Evolutionary conservation across 2,329 filamentous ascomycete species (phyloP).

Genomic region (Hymenoscyphus albidus): DNA sequence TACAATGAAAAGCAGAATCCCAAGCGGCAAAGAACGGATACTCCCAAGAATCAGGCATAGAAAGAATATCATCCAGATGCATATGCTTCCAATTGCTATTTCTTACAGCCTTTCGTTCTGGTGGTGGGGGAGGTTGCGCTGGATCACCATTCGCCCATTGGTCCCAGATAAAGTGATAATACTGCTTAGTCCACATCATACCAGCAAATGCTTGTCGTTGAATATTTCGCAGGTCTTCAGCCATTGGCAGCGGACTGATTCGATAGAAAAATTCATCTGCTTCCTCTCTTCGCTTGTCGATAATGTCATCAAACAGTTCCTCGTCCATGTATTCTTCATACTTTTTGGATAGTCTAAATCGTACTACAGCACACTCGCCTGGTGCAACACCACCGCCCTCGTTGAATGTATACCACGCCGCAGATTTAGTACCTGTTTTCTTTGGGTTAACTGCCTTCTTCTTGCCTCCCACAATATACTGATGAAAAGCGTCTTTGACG

Average conservation of each 20-base stretch:
- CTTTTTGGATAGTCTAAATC: slow-evolving; percentile 79
- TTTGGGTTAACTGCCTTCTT: slow-evolving; percentile 78
- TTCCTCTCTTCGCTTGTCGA: slow-evolving; percentile 81
- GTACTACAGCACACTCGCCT: slow-evolving; percentile 91
- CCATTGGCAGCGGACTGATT: slow-evolving; percentile 88
- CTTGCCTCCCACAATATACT: slow-evolving; percentile 77
- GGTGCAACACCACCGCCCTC: slow-evolving; percentile 82
- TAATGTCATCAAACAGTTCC: slow-evolving; percentile 84
- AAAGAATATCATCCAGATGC: slow-evolving; percentile 89
- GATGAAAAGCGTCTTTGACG: slow-evolving; percentile 94
- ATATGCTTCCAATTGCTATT: slow-evolving; percentile 93
- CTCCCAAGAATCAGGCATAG: slow-evolving; percentile 98
- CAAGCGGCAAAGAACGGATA: slow-evolving; percentile 97
- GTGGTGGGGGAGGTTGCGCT: slow-evolving; percentile 78
- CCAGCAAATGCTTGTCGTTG: slow-evolving; percentile 91
- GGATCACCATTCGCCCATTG: slow-evolving; percentile 97
- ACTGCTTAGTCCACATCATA: slow-evolving; percentile 99
- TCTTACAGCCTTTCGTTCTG: slow-evolving; percentile 72
- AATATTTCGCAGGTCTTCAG: slow-evolving; percentile 89
- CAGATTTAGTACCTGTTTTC: slow-evolving; percentile 78
- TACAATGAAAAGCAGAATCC: slow-evolving; percentile 97
- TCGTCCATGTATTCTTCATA: slow-evolving; percentile 80
- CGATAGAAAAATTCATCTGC: slow-evolving; percentile 95
- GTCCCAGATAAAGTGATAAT: slow-evolving; percentile 96
- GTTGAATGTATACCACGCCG: slow-evolving; percentile 89